Conservation (phyloP, 1,284 basidiomycete genomes). For the Cystobasidiaceae sp. region DNA sequence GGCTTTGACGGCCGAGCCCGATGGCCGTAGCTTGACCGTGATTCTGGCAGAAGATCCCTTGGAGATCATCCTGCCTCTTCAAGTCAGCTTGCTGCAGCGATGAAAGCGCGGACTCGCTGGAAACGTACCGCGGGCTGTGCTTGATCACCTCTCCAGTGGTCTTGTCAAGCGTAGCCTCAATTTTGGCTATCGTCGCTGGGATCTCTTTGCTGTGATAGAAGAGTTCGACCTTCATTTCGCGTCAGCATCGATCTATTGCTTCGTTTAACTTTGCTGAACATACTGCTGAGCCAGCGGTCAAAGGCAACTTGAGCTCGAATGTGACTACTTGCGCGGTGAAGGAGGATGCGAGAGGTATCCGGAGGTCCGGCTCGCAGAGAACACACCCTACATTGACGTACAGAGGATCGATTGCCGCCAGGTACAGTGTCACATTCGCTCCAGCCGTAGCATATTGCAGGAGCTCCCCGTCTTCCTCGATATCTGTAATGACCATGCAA, state of each 20-base stretch:
- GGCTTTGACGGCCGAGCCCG: slow-evolving; percentile 52
- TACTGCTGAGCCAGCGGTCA: slow-evolving; percentile 79
- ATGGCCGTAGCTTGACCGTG: slow-evolving; percentile 63
- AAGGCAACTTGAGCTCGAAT: slow-evolving; percentile 85
- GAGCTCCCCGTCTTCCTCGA: slow-evolving; percentile 73
- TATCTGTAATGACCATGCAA: slow-evolving; percentile 54
- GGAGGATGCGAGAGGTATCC: slow-evolving; percentile 66
- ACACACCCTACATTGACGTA: slow-evolving; percentile 81
- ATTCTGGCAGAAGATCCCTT: slow-evolving; percentile 80
- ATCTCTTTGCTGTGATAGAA: slow-evolving; percentile 92
- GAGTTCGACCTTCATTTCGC: slow-evolving; percentile 63
- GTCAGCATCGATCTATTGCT: not conserved
- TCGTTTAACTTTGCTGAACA: slow-evolving; percentile 38
- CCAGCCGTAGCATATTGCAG: slow-evolving; percentile 87
- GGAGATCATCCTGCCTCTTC: slow-evolving; percentile 62
- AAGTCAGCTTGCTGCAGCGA: not conserved
- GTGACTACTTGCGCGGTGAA: slow-evolving; percentile 87
- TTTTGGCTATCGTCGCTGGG: slow-evolving; percentile 75
- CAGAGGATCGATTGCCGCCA: slow-evolving; percentile 77
- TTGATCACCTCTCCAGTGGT: slow-evolving; percentile 68
- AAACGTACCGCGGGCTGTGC: slow-evolving; percentile 67
- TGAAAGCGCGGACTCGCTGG: not conserved
- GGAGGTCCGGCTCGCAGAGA: slow-evolving; percentile 66
- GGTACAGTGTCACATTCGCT: slow-evolving; percentile 76
- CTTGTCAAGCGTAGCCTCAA: slow-evolving; percentile 72